Evolutionary conservation across 139 green algal genomes (phyloP).

Genomic region (Marvania coccoides): DNA sequence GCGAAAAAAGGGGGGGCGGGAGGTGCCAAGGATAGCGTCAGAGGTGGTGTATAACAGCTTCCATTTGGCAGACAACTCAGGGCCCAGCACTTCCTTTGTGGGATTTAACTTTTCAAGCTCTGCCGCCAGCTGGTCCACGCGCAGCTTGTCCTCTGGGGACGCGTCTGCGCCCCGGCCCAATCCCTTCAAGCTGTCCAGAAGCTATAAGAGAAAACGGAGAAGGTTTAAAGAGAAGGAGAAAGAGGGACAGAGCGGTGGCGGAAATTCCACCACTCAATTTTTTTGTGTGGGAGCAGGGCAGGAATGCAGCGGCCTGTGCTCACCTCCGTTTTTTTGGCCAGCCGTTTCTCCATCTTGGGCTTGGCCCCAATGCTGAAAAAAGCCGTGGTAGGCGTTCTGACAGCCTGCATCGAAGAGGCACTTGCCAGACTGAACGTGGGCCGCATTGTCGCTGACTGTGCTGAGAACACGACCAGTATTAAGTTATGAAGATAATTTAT

Average conservation of each 20-base stretch:
- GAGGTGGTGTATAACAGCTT: conserved; percentile 87
- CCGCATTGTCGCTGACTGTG: too few relatives aligned
- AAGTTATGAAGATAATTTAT: too few relatives aligned
- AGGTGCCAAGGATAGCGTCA: conserved; percentile 65
- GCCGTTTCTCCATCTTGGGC: too few relatives aligned
- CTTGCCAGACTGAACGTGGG: too few relatives aligned
- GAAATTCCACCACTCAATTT: background rate
- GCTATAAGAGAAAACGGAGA: conserved; percentile 20
- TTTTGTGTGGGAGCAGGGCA: too few relatives aligned
- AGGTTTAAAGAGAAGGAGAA: background rate
- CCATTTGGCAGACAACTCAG: conserved; percentile 64
- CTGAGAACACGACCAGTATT: too few relatives aligned
- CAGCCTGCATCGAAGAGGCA: too few relatives aligned
- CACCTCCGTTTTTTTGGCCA: too few relatives aligned
- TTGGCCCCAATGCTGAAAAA: too few relatives aligned
- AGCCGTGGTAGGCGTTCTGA: too few relatives aligned
- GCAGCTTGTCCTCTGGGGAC: conserved; percentile 31
- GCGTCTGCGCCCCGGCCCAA: conserved; percentile 46
- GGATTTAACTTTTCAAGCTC: conserved; percentile 69
- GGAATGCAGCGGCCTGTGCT: too few relatives aligned
- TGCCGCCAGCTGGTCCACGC: conserved; percentile 43
- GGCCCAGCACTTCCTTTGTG: conserved; percentile 45
- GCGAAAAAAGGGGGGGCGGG: conserved; percentile 50
- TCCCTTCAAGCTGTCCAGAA: conserved; percentile 47
- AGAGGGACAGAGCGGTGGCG: background rate